Evolutionary conservation across 2,329 filamentous ascomycete species (phyloP).

Genomic region (Alternaria panax): DNA sequence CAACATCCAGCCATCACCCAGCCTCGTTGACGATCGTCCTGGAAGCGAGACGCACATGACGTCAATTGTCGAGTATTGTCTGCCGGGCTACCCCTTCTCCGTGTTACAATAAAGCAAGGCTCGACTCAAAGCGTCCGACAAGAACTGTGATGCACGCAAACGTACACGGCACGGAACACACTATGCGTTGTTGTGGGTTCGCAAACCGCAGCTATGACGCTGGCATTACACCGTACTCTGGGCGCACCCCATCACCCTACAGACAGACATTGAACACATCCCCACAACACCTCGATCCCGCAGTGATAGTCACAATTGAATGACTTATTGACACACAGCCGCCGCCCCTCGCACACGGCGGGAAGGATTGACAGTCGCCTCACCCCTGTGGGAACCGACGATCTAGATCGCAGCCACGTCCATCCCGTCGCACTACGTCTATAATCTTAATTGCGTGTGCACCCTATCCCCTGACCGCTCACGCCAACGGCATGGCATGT

Average conservation of each 20-base stretch:
- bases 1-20: slow-evolving; percentile 17
- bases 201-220: background rate
- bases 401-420: slow-evolving; percentile 27
- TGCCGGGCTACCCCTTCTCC: slow-evolving; percentile 1
- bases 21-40: slow-evolving; percentile 19
- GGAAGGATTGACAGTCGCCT: slow-evolving; percentile 9
- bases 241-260: background rate
- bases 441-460: slow-evolving; percentile 10
- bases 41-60: slow-evolving; percentile 22
- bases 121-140: slow-evolving; percentile 4
- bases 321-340: slow-evolving; percentile 12
- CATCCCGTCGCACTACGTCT: slow-evolving; percentile 15
- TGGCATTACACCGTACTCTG: background rate
- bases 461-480: slow-evolving; percentile 17
- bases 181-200: slow-evolving; percentile 7
- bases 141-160: slow-evolving; percentile 6
- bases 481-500: slow-evolving; percentile 18
- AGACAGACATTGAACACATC: background rate
- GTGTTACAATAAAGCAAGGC: slow-evolving; percentile 12
- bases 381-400: slow-evolving; percentile 8
- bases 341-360: slow-evolving; percentile 7
- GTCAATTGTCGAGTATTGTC: slow-evolving; percentile 1
- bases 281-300: background rate
- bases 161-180: background rate
- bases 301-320: background rate